Conservation (phyloP, 345 rosid species). For the Erucastrum elatum region DNA sequence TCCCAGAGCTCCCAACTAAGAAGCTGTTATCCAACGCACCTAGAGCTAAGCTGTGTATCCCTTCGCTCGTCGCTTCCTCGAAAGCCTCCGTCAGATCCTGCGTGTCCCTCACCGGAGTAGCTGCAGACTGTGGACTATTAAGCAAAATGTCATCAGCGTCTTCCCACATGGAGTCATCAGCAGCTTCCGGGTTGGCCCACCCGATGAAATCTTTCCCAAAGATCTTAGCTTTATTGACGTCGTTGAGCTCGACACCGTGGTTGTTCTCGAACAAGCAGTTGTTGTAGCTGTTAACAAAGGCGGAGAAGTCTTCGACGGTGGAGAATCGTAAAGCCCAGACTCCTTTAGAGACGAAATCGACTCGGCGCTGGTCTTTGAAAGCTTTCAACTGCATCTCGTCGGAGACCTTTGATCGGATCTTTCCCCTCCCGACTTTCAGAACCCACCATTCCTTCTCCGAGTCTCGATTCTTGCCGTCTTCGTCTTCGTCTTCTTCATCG, state of each 20-base stretch:
- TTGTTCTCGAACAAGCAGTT: conserved; percentile 90
- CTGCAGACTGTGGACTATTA: conserved; percentile 57
- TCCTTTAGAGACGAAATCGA: conserved; percentile 83
- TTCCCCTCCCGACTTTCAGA: conserved; percentile 58
- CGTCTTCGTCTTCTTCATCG: conserved; percentile 44
- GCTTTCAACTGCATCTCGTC: conserved; percentile 75
- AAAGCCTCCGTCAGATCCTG: conserved; percentile 89
- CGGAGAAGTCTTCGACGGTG: conserved; percentile 53
- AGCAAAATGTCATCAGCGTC: conserved; percentile 79
- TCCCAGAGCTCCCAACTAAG: conserved; percentile 82
- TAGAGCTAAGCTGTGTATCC: conserved; percentile 93
- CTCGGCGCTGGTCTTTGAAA: conserved; percentile 80
- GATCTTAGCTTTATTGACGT: conserved; percentile 72
- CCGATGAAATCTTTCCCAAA: conserved; percentile 92
- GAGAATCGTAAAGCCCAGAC: conserved; percentile 91
- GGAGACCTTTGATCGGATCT: conserved; percentile 55
- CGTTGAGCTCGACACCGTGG: conserved; percentile 75
- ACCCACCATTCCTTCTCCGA: conserved; percentile 58
- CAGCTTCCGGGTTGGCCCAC: conserved; percentile 88
- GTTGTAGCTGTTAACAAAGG: conserved; percentile 51
- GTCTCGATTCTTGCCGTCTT: conserved; percentile 40
- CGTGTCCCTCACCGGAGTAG: conserved; percentile 54
- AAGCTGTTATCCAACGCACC: conserved; percentile 97
- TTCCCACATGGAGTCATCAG: conserved; percentile 99
- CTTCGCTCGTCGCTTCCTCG: conserved; percentile 86